Evolutionary conservation across 1,284 basidiomycete species (phyloP).

Genomic region (Apiotrichum veenhuisii): DNA sequence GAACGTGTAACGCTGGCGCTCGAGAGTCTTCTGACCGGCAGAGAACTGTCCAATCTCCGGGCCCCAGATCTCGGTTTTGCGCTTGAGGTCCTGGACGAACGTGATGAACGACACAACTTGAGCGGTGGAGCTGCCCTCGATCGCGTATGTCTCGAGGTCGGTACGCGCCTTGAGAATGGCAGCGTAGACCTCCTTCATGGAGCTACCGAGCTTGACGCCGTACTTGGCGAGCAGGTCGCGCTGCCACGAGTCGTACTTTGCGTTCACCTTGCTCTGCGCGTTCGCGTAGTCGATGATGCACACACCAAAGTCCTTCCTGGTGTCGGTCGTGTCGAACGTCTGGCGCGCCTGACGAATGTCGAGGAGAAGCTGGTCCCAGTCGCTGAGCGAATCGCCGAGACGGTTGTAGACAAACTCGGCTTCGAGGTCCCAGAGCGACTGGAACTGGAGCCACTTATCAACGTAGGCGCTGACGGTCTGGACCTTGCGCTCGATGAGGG

Average conservation of each 20-base stretch:
- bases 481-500: constrained; percentile 82
- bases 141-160: constrained; percentile 86
- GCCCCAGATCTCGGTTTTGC: constrained; percentile 94
- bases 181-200: constrained; percentile 95
- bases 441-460: constrained; percentile 97
- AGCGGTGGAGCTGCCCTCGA: constrained; percentile 68
- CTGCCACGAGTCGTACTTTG: constrained; percentile 98
- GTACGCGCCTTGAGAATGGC: constrained; percentile 86
- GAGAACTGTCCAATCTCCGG: constrained; percentile 93
- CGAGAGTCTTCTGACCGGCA: constrained; percentile 91
- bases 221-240: constrained; percentile 87
- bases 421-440: constrained; percentile 97
- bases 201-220: constrained; percentile 82
- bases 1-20: constrained; percentile 95
- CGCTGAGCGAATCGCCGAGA: constrained; percentile 83
- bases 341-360: constrained; percentile 95
- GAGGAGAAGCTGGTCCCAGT: constrained; percentile 91
- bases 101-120: constrained; percentile 98
- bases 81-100: constrained; percentile 97
- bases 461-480: constrained; percentile 74
- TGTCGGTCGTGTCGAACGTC: constrained; percentile 95
- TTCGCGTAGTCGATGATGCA: constrained; percentile 97
- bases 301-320: constrained; percentile 83
- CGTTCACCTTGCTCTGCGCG: constrained; percentile 93
- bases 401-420: constrained; percentile 90